These are phyloP conservation scores for Teratosphaeria epicoccoides DNA, from an alignment of 2,329 filamentous ascomycete genomes.

Conservation along the genomic window DNA sequence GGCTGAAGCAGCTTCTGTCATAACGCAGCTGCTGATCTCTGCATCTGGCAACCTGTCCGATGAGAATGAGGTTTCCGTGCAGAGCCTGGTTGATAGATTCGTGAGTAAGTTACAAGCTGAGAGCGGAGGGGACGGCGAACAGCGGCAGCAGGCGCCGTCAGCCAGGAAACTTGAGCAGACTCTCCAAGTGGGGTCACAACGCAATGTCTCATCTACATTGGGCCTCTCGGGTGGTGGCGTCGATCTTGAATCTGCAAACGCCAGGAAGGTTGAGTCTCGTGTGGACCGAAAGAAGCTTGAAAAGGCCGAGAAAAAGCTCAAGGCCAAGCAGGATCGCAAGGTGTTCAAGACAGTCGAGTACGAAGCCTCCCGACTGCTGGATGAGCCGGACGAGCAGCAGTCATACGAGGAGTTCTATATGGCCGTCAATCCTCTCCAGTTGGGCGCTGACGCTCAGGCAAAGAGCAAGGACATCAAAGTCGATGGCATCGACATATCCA, in stretches of 20 bases:
- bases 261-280: slow-evolving; percentile 89
- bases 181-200: slow-evolving; percentile 84
- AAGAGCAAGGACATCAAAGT: slow-evolving; percentile 99
- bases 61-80: slow-evolving; percentile 66
- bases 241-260: slow-evolving; percentile 86
- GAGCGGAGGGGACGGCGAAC: slow-evolving; percentile 58
- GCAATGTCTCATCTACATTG: slow-evolving; percentile 92
- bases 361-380: slow-evolving; percentile 81
- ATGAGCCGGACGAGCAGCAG: slow-evolving; percentile 70
- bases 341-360: slow-evolving; percentile 97
- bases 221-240: slow-evolving; percentile 75
- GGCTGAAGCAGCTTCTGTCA: slow-evolving; percentile 68
- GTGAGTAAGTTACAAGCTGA: slow-evolving; percentile 67
- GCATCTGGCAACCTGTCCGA: slow-evolving; percentile 74
- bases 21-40: slow-evolving; percentile 83
- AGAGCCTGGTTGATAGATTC: slow-evolving; percentile 79
- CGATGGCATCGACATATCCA: slow-evolving; percentile 89
- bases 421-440: slow-evolving; percentile 91
- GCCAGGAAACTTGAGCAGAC: slow-evolving; percentile 85
- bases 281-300: slow-evolving; percentile 98
- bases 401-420: slow-evolving; percentile 99
- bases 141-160: slow-evolving; percentile 63
- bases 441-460: slow-evolving; percentile 54
- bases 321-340: slow-evolving; percentile 97
- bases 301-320: slow-evolving; percentile 95